A percentile compares a stretch with the other conserved stretches of the same genome.
Evolutionary conservation across 2,329 filamentous ascomycete species (phyloP).

Genomic region (Ceratocystis albifundus): DNA sequence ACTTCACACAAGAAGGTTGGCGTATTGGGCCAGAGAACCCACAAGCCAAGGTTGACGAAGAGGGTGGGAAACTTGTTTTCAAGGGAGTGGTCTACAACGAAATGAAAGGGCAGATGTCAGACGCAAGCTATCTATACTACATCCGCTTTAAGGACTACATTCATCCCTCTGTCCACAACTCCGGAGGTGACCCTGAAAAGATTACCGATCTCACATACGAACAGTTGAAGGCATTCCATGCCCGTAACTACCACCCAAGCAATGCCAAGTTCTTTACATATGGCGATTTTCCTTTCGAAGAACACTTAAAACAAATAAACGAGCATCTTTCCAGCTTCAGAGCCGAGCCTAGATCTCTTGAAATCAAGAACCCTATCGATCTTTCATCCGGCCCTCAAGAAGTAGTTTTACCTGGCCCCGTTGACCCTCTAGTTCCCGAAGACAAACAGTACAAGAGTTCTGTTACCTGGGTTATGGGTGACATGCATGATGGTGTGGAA

Average conservation of each 20-base stretch:
- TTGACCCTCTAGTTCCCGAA: conserved; percentile 74
- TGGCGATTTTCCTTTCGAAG: conserved; percentile 74
- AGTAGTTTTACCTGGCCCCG: conserved; percentile 64
- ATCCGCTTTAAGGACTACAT: conserved; percentile 91
- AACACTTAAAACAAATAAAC: conserved; percentile 71
- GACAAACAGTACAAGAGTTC: conserved; percentile 91
- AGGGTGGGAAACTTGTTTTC: conserved; percentile 67
- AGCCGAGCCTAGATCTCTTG: conserved; percentile 41
- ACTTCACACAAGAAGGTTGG: conserved; percentile 97
- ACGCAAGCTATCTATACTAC: conserved; percentile 91
- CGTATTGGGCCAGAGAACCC: conserved; percentile 87
- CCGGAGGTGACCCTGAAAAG: conserved; percentile 87
- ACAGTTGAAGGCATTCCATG: conserved; percentile 78
- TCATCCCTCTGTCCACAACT: conserved; percentile 90
- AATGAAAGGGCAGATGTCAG: conserved; percentile 99
- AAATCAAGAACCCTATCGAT: conserved; percentile 57
- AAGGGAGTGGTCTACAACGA: conserved; percentile 99
- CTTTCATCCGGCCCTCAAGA: conserved; percentile 54
- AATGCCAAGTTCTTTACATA: conserved; percentile 96
- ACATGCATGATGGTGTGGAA: conserved; percentile 71
- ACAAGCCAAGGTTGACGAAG: conserved; percentile 40
- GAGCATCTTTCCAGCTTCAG: conserved; percentile 62
- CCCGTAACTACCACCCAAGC: conserved; percentile 90
- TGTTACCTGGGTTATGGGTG: conserved; percentile 80
- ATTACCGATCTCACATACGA: conserved; percentile 93